phyloP scores from a whole-genome alignment of 805 yeast species.

The Pachysolen tannophilus region DNA sequence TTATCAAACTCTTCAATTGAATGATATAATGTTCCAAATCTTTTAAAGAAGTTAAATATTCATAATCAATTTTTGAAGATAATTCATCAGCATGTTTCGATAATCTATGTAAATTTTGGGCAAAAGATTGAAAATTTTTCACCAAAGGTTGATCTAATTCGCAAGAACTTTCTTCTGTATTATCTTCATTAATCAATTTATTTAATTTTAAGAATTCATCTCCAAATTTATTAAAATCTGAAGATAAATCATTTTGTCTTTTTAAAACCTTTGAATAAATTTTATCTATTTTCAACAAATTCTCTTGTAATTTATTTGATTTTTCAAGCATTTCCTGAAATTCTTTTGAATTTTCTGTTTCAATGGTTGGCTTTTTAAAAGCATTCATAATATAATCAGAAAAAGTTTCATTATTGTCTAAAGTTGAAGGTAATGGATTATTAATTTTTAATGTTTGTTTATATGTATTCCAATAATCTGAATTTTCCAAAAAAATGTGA shows the following conservation, averaged over 20 bases:
- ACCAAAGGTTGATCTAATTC: conserved; percentile 12
- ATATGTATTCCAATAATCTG: conserved; percentile 64
- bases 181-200: conserved; percentile 21
- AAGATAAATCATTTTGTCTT: conserved; percentile 63
- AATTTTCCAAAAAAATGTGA: conserved; percentile 61
- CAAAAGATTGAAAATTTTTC: conserved; percentile 25
- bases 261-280: conserved; percentile 66
- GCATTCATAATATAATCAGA: conserved; percentile 91
- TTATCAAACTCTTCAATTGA: conserved; percentile 60
- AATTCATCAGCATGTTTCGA: conserved; percentile 17
- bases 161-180: conserved; percentile 14
- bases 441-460: conserved; percentile 42
- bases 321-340: conserved; percentile 78
- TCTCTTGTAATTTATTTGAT: conserved; percentile 78
- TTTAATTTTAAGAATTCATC: conserved; percentile 64
- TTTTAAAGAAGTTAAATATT: conserved; percentile 72
- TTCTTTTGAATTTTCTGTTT: conserved; percentile 52
- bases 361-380: conserved; percentile 65
- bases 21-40: conserved; percentile 80
- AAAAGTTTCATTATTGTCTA: conserved; percentile 59
- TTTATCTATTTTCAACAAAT: conserved; percentile 68
- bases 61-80: conserved; percentile 56
- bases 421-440: conserved; percentile 19
- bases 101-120: conserved; percentile 30
- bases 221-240: conserved; percentile 66